These are phyloP conservation scores for Aspergillus sp. DNA, from an alignment of 2,329 filamentous ascomycete genomes.

Conservation along the genomic window DNA sequence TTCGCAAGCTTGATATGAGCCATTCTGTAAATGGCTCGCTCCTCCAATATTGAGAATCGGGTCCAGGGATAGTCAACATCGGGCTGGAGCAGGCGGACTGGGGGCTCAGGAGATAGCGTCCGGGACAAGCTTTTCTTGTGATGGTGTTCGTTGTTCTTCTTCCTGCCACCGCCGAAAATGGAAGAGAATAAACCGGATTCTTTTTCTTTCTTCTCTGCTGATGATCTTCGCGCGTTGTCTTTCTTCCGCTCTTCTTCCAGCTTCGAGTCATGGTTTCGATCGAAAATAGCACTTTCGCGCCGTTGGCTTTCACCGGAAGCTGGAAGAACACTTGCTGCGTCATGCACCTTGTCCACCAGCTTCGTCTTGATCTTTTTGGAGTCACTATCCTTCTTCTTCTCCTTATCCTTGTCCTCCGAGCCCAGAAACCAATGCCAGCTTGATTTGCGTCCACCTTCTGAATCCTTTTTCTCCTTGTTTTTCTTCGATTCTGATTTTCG, in stretches of 20 bases:
- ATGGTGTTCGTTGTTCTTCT: constrained; percentile 64
- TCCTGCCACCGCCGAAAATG: constrained; percentile 86
- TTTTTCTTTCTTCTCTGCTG: constrained; percentile 79
- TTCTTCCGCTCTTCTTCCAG: constrained; percentile 71
- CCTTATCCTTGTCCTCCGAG: constrained; percentile 68
- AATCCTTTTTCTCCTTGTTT: constrained; percentile 67
- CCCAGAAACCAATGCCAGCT: constrained; percentile 76
- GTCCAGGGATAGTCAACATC: constrained; percentile 97
- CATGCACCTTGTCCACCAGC: constrained; percentile 59
- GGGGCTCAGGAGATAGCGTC: constrained; percentile 78
- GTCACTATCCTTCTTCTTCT: constrained; percentile 67
- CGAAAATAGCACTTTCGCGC: constrained; percentile 80
- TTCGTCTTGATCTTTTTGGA: constrained; percentile 56
- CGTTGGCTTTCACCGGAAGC: constrained; percentile 72
- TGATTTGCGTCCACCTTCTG: constrained; percentile 70
- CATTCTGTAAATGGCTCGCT: constrained; percentile 97
- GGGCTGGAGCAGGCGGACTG: constrained; percentile 69
- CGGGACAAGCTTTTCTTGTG: constrained; percentile 74
- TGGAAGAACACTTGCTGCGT: constrained; percentile 80
- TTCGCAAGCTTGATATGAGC: constrained; percentile 99
- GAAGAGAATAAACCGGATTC: constrained; percentile 85
- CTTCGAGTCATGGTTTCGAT: constrained; percentile 70
- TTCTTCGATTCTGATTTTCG: constrained; percentile 70
- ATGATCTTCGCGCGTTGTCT: constrained; percentile 72
- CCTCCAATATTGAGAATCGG: constrained; percentile 89